These are phyloP conservation scores for Cercophora samala DNA, from an alignment of 495 filamentous ascomycete species.

Conservation along the genomic window DNA sequence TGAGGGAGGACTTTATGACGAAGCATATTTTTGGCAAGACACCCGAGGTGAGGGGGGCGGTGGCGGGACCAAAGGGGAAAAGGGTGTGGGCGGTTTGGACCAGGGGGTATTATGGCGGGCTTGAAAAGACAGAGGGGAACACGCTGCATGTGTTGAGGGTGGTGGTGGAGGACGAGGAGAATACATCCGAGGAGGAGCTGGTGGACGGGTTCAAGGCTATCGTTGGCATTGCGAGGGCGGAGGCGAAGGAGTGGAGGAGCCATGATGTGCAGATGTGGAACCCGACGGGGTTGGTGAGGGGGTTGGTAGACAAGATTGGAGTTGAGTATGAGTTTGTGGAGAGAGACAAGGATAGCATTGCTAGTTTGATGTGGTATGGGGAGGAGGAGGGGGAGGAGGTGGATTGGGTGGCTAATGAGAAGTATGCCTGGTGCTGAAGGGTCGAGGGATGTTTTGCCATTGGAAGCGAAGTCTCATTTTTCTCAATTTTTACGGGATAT, in stretches of 20 bases:
- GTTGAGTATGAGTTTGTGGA: constrained; percentile 42
- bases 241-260: constrained; percentile 44
- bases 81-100: constrained; percentile 81
- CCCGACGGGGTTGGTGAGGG: constrained; percentile 35
- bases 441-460: neutral
- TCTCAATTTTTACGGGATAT: too few relatives aligned
- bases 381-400: constrained; percentile 50
- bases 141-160: constrained; percentile 75
- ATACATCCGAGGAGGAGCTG: constrained; percentile 36
- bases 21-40: constrained; percentile 48
- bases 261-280: constrained; percentile 53
- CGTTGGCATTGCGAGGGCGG: constrained; percentile 35
- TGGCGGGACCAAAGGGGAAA: constrained; percentile 46
- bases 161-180: constrained; percentile 60
- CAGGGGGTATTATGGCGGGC: constrained; percentile 58
- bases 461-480: too few relatives aligned
- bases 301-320: constrained; percentile 41
- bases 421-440: constrained; percentile 84
- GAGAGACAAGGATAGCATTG: constrained; percentile 50
- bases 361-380: constrained; percentile 54
- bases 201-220: constrained; percentile 58
- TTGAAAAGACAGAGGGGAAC: constrained; percentile 52
- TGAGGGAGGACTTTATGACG: constrained; percentile 79
- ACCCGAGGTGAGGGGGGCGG: constrained; percentile 67
- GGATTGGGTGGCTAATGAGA: constrained; percentile 89